phyloP scores from a whole-genome alignment of 225 moss, liverwort and hornwort species.

The Physcomitrium patens region DNA sequence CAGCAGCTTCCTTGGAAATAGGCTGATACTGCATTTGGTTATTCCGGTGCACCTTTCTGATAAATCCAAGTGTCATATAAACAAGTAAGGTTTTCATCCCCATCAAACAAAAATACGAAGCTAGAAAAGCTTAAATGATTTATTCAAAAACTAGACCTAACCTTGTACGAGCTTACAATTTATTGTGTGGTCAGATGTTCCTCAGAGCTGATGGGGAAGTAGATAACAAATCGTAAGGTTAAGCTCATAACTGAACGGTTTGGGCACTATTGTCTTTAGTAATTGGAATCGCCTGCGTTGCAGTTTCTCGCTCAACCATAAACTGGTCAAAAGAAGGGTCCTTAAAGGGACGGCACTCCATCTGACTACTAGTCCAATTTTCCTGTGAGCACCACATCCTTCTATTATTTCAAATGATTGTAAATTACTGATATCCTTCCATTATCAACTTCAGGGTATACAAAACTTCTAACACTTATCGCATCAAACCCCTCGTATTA shows the following conservation, averaged over 20 bases:
- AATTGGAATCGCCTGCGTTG: constrained; percentile 65
- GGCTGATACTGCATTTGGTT: constrained; percentile 62
- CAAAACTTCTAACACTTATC: too few relatives aligned
- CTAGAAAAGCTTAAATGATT: background rate
- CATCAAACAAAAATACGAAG: background rate
- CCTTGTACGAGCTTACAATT: fast-evolving
- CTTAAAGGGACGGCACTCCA: constrained; percentile 91
- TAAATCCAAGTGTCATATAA: background rate
- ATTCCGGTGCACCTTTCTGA: constrained; percentile 54
- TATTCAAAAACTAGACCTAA: too few relatives aligned
- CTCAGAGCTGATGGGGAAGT: too few relatives aligned
- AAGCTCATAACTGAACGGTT: constrained; percentile 56
- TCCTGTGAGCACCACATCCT: constrained; percentile 44
- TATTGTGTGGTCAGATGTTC: fast-evolving
- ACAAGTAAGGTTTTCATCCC: background rate
- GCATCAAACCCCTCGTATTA: too few relatives aligned
- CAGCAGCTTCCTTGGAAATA: constrained; percentile 22
- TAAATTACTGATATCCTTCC: background rate
- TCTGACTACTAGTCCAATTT: constrained; percentile 91
- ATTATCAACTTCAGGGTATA: background rate
- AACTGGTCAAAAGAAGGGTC: constrained; percentile 85
- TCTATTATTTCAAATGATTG: background rate
- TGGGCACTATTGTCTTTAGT: constrained; percentile 51
- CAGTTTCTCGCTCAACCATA: constrained; percentile 71
- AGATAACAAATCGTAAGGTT: fast-evolving